These are phyloP conservation scores for Thymus quinquecostatus DNA, from an alignment of 257 asterid genomes.

Conservation along the genomic window DNA sequence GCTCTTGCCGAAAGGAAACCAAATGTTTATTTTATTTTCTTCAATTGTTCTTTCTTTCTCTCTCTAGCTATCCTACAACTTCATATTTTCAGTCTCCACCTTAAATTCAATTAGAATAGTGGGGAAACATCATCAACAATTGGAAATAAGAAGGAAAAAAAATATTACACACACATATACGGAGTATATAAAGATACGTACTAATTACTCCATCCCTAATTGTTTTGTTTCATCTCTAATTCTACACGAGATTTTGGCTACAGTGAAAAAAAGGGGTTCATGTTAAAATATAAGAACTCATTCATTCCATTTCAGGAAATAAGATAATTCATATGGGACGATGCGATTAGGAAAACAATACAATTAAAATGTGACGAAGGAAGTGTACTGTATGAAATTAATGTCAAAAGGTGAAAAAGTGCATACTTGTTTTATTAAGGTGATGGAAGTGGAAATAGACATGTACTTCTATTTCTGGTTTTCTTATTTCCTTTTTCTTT, in stretches of 20 bases:
- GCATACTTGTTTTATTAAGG: conserved; percentile 12
- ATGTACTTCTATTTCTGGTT: neutral
- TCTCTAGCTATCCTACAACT: neutral
- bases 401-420: conserved; percentile 12
- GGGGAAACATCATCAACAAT: neutral
- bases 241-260: no score
- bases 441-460: neutral
- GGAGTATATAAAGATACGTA: no score
- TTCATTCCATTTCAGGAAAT: no score
- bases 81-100: conserved; percentile 26
- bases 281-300: no score
- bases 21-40: conserved; percentile 4
- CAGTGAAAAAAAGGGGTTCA: no score
- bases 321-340: no score
- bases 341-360: no score
- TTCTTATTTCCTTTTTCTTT: neutral
- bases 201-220: no score
- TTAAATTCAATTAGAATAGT: neutral
- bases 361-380: no score
- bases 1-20: conserved; percentile 36
- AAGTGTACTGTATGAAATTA: neutral
- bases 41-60: neutral
- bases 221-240: no score
- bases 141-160: neutral
- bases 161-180: no score